A percentile compares a stretch with the other conserved stretches of the same genome.
Evolutionary conservation across 768 basidiomycete species (phyloP).

Genomic region (Pisolithus orientalis): DNA sequence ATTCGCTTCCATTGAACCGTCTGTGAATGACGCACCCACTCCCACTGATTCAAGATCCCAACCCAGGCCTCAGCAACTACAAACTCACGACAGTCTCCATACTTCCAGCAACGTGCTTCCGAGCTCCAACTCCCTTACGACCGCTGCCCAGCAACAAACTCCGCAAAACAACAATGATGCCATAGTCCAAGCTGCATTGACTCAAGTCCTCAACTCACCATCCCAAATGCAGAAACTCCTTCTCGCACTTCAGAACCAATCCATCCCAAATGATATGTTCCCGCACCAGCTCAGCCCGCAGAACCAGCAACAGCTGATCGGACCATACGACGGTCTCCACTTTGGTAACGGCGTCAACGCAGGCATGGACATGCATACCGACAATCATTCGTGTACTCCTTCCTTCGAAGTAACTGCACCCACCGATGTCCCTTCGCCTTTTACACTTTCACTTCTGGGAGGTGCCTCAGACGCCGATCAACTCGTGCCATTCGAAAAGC

Average conservation of each 20-base stretch:
- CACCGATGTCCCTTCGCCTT: conserved; percentile 17
- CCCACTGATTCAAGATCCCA: conserved; percentile 8
- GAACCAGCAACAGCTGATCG: conserved; percentile 21
- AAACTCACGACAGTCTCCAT: conserved; percentile 12
- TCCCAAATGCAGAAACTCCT: conserved; percentile 55
- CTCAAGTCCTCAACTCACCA: conserved; percentile 45
- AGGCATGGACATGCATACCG: conserved; percentile 2
- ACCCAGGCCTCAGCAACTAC: background rate
- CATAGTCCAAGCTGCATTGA: conserved; percentile 44
- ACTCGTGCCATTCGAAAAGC: conserved; percentile 28
- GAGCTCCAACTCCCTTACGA: conserved; percentile 5
- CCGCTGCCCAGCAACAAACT: conserved; percentile 1
- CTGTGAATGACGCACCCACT: conserved; percentile 10
- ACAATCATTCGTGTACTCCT: conserved; percentile 6
- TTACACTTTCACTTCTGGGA: conserved; percentile 19
- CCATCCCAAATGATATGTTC: conserved; percentile 18
- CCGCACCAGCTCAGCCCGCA: conserved; percentile 7
- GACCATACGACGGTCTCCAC: conserved; percentile 19
- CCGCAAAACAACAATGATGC: conserved; percentile 33
- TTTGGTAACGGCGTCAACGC: conserved; percentile 4
- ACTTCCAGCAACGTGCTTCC: conserved; percentile 3
- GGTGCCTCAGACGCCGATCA: conserved; percentile 25
- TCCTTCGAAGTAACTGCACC: conserved; percentile 14
- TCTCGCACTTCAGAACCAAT: conserved; percentile 31
- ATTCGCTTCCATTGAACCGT: conserved; percentile 23